Base-by-base conservation (phyloP, 306 rosid genomes). In the Sechiopsis laciniata region DNA sequence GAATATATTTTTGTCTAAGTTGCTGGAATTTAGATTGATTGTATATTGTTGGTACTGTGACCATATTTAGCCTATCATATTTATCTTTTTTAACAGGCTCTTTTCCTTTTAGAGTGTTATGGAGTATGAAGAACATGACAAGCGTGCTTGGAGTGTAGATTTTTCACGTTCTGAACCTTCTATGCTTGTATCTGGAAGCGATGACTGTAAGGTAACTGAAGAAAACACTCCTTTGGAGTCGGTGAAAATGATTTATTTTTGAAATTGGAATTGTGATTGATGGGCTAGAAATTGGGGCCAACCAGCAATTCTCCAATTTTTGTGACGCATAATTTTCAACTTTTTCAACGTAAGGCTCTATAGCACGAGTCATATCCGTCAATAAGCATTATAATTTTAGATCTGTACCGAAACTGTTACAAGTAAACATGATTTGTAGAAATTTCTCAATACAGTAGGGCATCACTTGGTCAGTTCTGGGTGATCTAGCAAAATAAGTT, bases 91-190 rank as follows among this genome's bases (percentile, higher is more conserved):
- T 73, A 72, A 76, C 35, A 52, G 45, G 78, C 65, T 10, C 57
- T 11, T 54, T 59, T 20, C 19, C 37, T 46, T 67, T 20, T 67
- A 67, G 72, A 67, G 72, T 46, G 32, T 78, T 77, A 94, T 89
- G 94, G 98, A 94, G 68, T 90, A 90, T 64, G 96, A 90, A 85
- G 98, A 94, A 78, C 97, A 94, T 86, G 98, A 94, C 86, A 94
- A 84, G 61, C 92, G 97, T 61, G 94, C 93, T 10, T 94, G 98
- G 98, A 88, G 97, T 73, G 96, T 94, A 76, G 98, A 94, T 83
- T 94, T 94, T 80, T 89, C 98, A 37, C 81, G 85, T 69, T 86
- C 94, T 3, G 97, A 90, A 61, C 98, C 98, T 37, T 83, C 93
- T 42, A 94, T 88, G 97, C 96, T 94, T 74, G 95, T 90, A 50